Evolutionary conservation across 345 rosid genomes (phyloP).

Genomic region (Populus pruinosa): DNA sequence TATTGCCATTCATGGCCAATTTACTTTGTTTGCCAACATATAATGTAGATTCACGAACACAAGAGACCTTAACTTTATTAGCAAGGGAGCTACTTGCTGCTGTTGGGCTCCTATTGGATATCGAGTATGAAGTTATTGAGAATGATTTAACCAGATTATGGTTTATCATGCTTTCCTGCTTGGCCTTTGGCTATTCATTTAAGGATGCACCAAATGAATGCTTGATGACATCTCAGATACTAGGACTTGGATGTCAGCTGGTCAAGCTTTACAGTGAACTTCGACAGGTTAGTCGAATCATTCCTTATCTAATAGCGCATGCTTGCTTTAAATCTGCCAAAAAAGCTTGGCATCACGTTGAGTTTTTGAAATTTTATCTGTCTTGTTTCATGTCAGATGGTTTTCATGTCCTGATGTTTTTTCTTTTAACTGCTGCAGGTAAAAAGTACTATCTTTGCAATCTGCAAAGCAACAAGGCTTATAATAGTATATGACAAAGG

Average conservation of each 20-base stretch:
- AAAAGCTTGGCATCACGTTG: neutral
- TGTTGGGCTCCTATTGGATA: constrained; percentile 56
- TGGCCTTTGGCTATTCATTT: constrained; percentile 40
- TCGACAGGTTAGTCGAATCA: constrained; percentile 70
- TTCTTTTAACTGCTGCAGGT: constrained; percentile 52
- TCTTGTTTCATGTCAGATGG: constrained; percentile 1
- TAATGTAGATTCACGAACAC: constrained; percentile 24
- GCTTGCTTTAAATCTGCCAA: neutral
- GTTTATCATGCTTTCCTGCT: constrained; percentile 54
- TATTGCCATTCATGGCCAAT: constrained; percentile 50
- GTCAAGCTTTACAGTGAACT: constrained; percentile 74
- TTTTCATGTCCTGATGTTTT: constrained; percentile 12
- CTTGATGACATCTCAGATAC: constrained; percentile 40
- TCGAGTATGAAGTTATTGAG: constrained; percentile 74
- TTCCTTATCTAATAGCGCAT: neutral
- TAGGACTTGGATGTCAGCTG: constrained; percentile 65
- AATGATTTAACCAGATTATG: constrained; percentile 65
- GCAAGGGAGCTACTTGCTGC: constrained; percentile 63
- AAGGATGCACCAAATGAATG: constrained; percentile 32
- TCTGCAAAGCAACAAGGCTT: constrained; percentile 72
- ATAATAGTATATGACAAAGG: constrained; percentile 22
- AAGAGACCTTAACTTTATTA: constrained; percentile 38
- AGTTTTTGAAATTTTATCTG: neutral
- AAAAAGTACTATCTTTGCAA: constrained; percentile 51
- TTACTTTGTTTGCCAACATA: constrained; percentile 30